A percentile compares a stretch with the other conserved stretches of the same genome.
phyloP scores from a whole-genome alignment of 2,329 filamentous ascomycete species.

The Beauveria sp. region DNA sequence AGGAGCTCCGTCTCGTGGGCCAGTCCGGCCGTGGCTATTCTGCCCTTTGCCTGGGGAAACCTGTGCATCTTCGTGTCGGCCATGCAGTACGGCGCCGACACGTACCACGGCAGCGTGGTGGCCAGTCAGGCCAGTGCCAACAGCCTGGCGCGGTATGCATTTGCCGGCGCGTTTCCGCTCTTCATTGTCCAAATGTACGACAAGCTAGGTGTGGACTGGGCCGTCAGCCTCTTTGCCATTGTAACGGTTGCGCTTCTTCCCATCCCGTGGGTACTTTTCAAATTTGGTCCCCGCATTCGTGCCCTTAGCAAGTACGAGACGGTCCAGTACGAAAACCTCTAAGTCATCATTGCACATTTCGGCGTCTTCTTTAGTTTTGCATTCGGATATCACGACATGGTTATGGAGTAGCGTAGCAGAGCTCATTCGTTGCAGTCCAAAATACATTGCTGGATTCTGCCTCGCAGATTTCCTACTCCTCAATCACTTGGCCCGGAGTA shows the following conservation, averaged over 20 bases:
- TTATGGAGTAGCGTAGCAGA: not conserved
- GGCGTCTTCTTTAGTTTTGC: not conserved
- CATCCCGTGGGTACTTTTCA: conserved; percentile 46
- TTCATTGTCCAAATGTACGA: conserved; percentile 51
- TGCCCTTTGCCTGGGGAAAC: conserved; percentile 54
- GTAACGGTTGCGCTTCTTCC: conserved; percentile 40
- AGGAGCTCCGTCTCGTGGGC: conserved; percentile 39
- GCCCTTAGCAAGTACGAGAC: conserved; percentile 33
- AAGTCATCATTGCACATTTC: not conserved
- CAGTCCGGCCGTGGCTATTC: conserved; percentile 41
- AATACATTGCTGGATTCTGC: not conserved
- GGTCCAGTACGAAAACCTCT: conserved; percentile 16
- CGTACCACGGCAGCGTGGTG: conserved; percentile 46
- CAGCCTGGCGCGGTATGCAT: conserved; percentile 45
- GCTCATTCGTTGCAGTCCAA: not conserved
- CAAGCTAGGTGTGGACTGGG: conserved; percentile 38
- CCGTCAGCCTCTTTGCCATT: conserved; percentile 39
- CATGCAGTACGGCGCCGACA: conserved; percentile 46
- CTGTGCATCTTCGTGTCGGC: conserved; percentile 49
- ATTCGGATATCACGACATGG: not conserved
- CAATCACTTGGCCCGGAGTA: conserved; percentile 13
- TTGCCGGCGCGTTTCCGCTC: conserved; percentile 51
- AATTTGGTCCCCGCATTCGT: conserved; percentile 36
- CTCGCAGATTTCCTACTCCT: not conserved
- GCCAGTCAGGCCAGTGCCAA: conserved; percentile 55